Evolutionary conservation across 306 rosid species (phyloP).

Genomic region (Macrotyloma uniflorum): DNA sequence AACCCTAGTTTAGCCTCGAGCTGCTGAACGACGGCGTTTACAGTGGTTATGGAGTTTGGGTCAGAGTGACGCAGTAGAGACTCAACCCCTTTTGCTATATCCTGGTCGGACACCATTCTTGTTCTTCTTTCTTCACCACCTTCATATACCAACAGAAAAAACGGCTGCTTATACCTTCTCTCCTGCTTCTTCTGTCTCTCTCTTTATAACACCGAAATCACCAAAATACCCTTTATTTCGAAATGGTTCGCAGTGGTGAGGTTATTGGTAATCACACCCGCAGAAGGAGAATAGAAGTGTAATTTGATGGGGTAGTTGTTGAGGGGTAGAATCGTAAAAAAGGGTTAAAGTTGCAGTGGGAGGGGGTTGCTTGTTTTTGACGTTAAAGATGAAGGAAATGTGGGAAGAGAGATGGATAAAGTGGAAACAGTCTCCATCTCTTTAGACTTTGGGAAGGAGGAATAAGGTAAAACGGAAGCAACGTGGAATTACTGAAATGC

Average conservation of each 20-base stretch:
- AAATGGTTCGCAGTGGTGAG: background rate
- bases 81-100: slow-evolving; percentile 73
- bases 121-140: slow-evolving; percentile 25
- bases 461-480: slow-evolving; percentile 34
- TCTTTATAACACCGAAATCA: slow-evolving; percentile 58
- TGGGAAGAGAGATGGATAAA: background rate
- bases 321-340: slow-evolving; percentile 46
- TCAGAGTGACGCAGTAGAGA: slow-evolving; percentile 64
- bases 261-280: too few relatives aligned
- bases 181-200: slow-evolving; percentile 36
- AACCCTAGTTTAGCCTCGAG: slow-evolving; percentile 67
- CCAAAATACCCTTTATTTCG: slow-evolving; percentile 31
- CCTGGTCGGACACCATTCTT: slow-evolving; percentile 77
- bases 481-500: slow-evolving; percentile 23
- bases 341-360: slow-evolving; percentile 29
- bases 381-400: slow-evolving; percentile 16
- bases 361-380: background rate
- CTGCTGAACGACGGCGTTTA: slow-evolving; percentile 71
- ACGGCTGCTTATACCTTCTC: slow-evolving; percentile 31
- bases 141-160: slow-evolving; percentile 61
- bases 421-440: slow-evolving; percentile 37
- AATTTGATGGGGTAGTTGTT: background rate
- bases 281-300: slow-evolving; percentile 13
- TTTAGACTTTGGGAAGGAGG: slow-evolving; percentile 4
- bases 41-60: slow-evolving; percentile 58